Conservation (phyloP, 257 asterid species). For the Anisodus tanguticus region DNA sequence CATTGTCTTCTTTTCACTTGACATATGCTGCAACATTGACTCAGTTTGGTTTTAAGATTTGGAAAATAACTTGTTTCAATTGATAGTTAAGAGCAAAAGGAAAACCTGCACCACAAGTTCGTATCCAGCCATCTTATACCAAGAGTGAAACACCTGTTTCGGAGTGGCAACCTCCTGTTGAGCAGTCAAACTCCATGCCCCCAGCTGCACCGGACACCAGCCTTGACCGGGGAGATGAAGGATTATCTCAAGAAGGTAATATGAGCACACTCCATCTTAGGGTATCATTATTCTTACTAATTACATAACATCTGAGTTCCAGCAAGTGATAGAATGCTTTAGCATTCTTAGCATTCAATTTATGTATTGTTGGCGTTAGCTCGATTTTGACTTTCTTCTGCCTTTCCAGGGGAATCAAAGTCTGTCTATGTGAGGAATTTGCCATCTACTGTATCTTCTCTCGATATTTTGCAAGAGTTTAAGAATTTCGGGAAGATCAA, state of each 20-base stretch:
- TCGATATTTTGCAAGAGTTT: slow-evolving; percentile 73
- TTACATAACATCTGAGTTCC: neutral
- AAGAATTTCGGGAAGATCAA: slow-evolving; percentile 67
- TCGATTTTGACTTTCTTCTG: slow-evolving; percentile 30
- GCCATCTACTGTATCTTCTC: slow-evolving; percentile 56
- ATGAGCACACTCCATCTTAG: neutral
- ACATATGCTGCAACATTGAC: neutral
- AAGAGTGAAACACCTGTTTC: slow-evolving; percentile 49
- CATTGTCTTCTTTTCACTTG: neutral
- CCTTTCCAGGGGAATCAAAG: slow-evolving; percentile 62
- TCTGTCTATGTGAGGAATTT: slow-evolving; percentile 84
- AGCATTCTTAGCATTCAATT: neutral
- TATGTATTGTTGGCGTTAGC: slow-evolving; percentile 15
- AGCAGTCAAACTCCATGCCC: slow-evolving; percentile 37
- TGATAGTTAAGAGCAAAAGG: slow-evolving; percentile 52
- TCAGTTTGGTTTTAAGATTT: neutral
- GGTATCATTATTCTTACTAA: slow-evolving; percentile 13
- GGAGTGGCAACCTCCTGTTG: slow-evolving; percentile 54
- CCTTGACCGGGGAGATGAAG: slow-evolving; percentile 53
- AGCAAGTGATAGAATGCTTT: slow-evolving; percentile 17
- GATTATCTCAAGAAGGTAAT: slow-evolving; percentile 61
- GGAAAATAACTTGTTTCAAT: neutral
- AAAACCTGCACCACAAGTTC: slow-evolving; percentile 49
- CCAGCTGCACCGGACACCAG: neutral
- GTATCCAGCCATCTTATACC: slow-evolving; percentile 51